Percentiles rank a stretch among this genome's conserved stretches.
Conservation (phyloP, 208 protist genomes). For the Trichomonas tenax region DNA sequence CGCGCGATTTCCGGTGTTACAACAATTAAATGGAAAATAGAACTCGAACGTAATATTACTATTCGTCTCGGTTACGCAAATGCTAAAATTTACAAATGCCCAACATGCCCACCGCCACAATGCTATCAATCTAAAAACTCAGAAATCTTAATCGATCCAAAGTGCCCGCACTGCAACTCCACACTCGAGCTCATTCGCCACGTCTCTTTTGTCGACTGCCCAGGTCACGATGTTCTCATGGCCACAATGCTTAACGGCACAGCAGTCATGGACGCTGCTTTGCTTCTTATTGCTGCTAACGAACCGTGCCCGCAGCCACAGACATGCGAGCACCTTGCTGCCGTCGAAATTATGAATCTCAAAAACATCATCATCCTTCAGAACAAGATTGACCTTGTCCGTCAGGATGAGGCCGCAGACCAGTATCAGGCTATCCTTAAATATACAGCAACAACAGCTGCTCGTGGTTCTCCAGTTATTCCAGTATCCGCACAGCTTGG, state of each 20-base stretch:
- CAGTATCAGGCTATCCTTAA: conserved; percentile 82
- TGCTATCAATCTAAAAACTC: conserved; percentile 28
- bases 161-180: conserved; percentile 14
- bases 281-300: conserved; percentile 94
- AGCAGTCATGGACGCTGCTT: conserved; percentile 98
- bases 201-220: conserved; percentile 97
- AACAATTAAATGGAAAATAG: conserved; percentile 94
- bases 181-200: conserved; percentile 50
- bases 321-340: conserved; percentile 86
- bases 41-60: conserved; percentile 96
- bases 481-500: conserved; percentile 86
- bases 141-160: conserved; percentile 12
- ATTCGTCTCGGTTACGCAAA: conserved; percentile 99
- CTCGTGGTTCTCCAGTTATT: conserved; percentile 81
- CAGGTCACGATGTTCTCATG: conserved; percentile 99
- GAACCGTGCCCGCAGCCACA: conserved; percentile 85
- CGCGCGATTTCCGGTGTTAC: conserved; percentile 81
- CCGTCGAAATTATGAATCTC: conserved; percentile 98
- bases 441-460: conserved; percentile 62
- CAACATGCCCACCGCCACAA: neutral
- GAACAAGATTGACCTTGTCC: conserved; percentile 99
- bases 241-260: conserved; percentile 99
- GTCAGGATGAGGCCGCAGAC: conserved; percentile 58
- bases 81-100: conserved; percentile 84
- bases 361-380: conserved; percentile 95